Conservation (phyloP, 208 protist species). For the Strigomonas galati region DNA sequence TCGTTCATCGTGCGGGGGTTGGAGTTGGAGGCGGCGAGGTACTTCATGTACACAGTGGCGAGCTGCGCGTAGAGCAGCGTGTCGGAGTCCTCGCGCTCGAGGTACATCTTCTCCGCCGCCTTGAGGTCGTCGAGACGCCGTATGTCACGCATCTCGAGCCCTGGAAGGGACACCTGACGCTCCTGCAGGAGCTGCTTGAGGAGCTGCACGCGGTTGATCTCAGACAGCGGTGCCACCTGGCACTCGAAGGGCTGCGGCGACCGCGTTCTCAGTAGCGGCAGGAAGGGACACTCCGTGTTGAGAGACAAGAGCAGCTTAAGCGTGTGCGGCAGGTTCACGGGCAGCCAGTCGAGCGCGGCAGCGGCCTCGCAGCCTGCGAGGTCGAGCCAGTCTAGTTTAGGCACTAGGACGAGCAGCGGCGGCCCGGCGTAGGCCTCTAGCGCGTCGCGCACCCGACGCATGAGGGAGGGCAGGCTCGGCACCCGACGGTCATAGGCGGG, state of each 20-base stretch:
- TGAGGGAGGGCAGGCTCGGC: conserved; percentile 39
- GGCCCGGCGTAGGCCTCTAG: conserved; percentile 52
- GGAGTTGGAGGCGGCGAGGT: conserved; percentile 25
- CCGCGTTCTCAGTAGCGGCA: conserved; percentile 60
- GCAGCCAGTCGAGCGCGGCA: conserved; percentile 65
- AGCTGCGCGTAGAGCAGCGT: conserved; percentile 50
- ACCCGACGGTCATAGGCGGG: conserved; percentile 24
- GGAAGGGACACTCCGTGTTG: conserved; percentile 63
- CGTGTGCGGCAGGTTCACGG: conserved; percentile 43
- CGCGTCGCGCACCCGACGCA: conserved; percentile 34
- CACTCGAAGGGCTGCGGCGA: conserved; percentile 80
- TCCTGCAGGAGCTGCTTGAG: conserved; percentile 31
- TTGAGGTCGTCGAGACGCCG: conserved; percentile 32
- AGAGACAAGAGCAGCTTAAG: conserved; percentile 63
- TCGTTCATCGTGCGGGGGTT: conserved; percentile 29
- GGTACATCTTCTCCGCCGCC: conserved; percentile 55
- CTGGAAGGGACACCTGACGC: conserved; percentile 34
- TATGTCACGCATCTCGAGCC: conserved; percentile 21
- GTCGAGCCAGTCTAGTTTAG: conserved; percentile 57
- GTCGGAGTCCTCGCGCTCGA: conserved; percentile 67
- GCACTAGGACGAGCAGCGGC: conserved; percentile 50
- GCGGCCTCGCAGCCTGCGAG: conserved; percentile 37
- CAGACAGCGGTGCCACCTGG: conserved; percentile 55
- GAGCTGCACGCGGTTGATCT: conserved; percentile 37
- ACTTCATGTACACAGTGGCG: conserved; percentile 45